Evolutionary conservation across 2,329 filamentous ascomycete species (phyloP), one percentile per base, ranked within the genome.

Genomic region (Calonectria crousiana): DNA sequence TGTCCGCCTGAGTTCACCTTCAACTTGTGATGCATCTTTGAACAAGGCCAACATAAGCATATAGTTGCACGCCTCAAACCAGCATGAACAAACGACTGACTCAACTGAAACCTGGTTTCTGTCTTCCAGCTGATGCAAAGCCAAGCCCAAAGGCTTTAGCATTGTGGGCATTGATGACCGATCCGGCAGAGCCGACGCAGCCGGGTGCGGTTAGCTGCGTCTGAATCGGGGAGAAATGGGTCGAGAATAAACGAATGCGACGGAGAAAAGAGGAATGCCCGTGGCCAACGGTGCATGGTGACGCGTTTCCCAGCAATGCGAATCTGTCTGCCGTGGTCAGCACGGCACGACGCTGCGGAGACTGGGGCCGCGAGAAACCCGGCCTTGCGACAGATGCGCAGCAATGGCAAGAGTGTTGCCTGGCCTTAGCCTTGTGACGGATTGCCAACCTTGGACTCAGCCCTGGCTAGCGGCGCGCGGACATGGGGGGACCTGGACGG

Each of bases 401-500:
- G 32, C 6, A 6, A 13, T 47, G 13, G 4, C 6, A 18, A 38
- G 2, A 8, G 32, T 16, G 56, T 26, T 41, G 34, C 36, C 26
- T 44, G 18, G 66, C 8, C n/a, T 4, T 28, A 41, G 51, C 65
- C 34, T 38, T 36, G 26, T 5, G 23, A 26, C 16, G 51, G 34
- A 38, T 68, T 38, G 3, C 20, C 23, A 68, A 67, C 28, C 66
- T 47, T 44, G 65, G 26, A 8, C 18, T 11, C 51, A 13, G 47
- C 32, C 26, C 44, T 41, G 49, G 36, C 18, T 28, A 38, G 14
- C 6, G 14, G 36, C 11, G n/a, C 13, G 13, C 18, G 8, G 20
- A 14, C 60, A 67, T 38, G 52, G 67, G 52, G 28, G 52, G 28
- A 18, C 38, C 20, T 52, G 65, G 67, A n/a, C 67, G 67, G 67